These are phyloP conservation scores for Syzygium jambos DNA, from an alignment of 345 rosid genomes.

Conservation along the genomic window DNA sequence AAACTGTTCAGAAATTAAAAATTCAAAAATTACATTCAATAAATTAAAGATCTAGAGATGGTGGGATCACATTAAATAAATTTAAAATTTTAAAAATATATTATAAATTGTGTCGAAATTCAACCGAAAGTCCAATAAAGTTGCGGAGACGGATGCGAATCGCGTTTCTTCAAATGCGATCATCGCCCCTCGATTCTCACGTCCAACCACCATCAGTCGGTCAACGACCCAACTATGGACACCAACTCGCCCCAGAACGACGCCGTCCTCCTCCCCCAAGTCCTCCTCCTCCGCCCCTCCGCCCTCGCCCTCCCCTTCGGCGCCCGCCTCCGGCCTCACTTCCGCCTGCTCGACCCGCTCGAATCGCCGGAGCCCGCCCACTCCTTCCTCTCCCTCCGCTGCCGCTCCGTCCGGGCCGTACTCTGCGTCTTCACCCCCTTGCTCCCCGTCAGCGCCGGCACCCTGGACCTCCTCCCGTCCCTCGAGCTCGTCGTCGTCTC, in stretches of 20 bases:
- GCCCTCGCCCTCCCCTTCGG: not conserved
- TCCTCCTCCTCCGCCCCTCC: conserved; percentile 21
- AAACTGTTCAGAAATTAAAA: too few relatives aligned
- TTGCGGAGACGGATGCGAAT: not conserved
- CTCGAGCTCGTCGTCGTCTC: conserved; percentile 25
- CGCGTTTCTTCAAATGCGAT: not conserved
- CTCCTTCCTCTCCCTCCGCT: conserved; percentile 10
- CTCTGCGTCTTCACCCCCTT: conserved; percentile 12
- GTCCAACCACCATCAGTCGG: not conserved
- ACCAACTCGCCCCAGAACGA: not conserved
- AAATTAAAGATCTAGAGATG: too few relatives aligned
- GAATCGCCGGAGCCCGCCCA: conserved; percentile 3
- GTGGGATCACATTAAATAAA: too few relatives aligned
- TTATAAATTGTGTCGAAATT: too few relatives aligned
- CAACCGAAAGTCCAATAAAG: not conserved
- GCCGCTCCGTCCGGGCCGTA: conserved; percentile 17
- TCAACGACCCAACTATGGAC: not conserved
- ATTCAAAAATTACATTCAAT: too few relatives aligned
- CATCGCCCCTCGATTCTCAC: not conserved
- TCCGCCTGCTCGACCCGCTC: conserved; percentile 20
- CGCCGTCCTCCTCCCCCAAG: conserved; percentile 1
- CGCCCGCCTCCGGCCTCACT: not conserved
- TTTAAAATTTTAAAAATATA: too few relatives aligned
- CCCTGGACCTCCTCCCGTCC: conserved; percentile 19
- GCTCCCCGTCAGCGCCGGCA: conserved; percentile 13